Percentiles rank a stretch among this genome's conserved stretches.
Conservation (phyloP, 345 rosid species). For the Gossypium ekmanianum region DNA sequence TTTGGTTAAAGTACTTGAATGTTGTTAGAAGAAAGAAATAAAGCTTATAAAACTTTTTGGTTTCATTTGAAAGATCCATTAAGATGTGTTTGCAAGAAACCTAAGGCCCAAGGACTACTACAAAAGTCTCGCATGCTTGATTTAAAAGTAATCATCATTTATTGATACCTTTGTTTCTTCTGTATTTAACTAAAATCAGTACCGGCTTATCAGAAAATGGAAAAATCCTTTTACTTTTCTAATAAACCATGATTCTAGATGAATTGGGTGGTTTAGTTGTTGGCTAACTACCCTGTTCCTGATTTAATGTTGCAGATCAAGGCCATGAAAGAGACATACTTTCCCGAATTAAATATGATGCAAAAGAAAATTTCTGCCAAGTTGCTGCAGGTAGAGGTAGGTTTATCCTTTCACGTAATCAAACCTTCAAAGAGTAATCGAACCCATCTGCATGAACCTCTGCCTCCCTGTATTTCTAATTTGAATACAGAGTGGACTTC, state of each 20-base stretch:
- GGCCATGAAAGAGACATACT: conserved; percentile 26
- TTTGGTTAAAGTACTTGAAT: not conserved
- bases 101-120: conserved; percentile 4
- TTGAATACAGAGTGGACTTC: not conserved
- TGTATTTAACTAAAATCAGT: not conserved
- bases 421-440: not conserved
- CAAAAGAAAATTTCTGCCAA: conserved; percentile 20
- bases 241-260: not conserved
- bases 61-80: not conserved
- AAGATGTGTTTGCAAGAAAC: not conserved
- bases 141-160: conserved; percentile 2
- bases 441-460: too few relatives aligned
- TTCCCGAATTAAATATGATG: conserved; percentile 26
- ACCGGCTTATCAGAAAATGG: not conserved
- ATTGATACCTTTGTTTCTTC: not conserved
- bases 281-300: not conserved
- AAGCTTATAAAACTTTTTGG: conserved; percentile 2
- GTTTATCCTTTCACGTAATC: not conserved
- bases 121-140: conserved; percentile 14
- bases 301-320: conserved; percentile 24
- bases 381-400: conserved; percentile 28
- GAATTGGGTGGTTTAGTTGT: conserved; percentile 1
- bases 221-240: not conserved
- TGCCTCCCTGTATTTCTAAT: not conserved
- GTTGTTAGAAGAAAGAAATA: conserved; percentile 1